These are phyloP conservation scores for Inga leiocalycina DNA, from an alignment of 306 rosid genomes.

Conservation along the genomic window DNA sequence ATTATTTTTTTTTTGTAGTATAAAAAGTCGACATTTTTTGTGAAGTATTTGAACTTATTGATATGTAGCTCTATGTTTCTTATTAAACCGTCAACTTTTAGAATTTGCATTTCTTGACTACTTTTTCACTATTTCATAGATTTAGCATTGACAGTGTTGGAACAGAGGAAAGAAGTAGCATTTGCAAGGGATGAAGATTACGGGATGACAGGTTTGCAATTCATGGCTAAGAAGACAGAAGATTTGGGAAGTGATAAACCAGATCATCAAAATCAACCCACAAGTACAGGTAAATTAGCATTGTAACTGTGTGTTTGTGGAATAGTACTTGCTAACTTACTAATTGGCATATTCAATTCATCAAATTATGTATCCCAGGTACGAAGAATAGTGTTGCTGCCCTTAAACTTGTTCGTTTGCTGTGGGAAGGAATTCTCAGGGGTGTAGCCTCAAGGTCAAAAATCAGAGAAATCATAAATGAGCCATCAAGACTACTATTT, in stretches of 20 bases:
- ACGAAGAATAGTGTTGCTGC: constrained; percentile 9
- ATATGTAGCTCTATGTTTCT: no score
- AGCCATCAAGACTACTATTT: constrained; percentile 25
- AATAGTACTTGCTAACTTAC: no score
- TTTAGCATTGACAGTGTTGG: no score
- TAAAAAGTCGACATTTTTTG: no score
- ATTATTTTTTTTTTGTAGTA: no score
- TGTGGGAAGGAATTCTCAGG: constrained; percentile 13
- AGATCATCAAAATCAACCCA: neutral
- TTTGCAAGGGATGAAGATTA: no score
- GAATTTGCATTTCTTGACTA: no score
- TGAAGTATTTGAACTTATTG: no score
- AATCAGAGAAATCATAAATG: neutral
- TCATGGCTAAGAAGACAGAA: constrained; percentile 27
- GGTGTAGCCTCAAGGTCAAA: neutral
- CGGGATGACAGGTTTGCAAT: constrained; percentile 10
- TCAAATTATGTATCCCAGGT: constrained; percentile 6
- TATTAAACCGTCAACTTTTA: no score
- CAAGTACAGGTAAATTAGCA: neutral
- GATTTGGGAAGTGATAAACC: neutral
- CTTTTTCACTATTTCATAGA: no score
- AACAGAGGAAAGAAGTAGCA: no score
- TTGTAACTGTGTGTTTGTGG: no score
- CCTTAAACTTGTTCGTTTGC: constrained; percentile 26
- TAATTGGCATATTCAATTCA: neutral